Base-by-base conservation (phyloP, 1,284 basidiomycete genomes). In the Ceratobasidium theobromae region DNA sequence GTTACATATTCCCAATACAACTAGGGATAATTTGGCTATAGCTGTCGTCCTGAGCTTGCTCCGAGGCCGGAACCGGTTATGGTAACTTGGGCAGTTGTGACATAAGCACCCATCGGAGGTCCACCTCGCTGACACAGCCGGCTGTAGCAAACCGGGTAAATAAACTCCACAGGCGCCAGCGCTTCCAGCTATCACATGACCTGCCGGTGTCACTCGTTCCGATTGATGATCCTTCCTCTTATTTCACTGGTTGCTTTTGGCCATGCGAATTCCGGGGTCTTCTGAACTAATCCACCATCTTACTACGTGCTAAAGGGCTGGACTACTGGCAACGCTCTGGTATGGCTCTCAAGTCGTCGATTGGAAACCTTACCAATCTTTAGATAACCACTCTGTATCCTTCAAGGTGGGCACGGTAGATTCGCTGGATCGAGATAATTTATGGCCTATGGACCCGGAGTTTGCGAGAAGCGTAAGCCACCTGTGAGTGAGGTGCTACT, bases 401-500 rank as follows among this genome's bases (percentile, higher is more conserved):
- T 23, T 25, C 5, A 38, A 12, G 33, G 60, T 43, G 35, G 32
- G 48, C 12, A 53, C 53, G 51, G 25, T 48, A 12, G 27, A 28
- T n/a, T 30, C 23, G 51, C 30, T 30, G 11, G 27, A 28, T 38
- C 12, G 21, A 40, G 32, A 33, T 3, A 33, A 65, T 33, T 28
- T n/a, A 11, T 35, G 30, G 9, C 25, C 32, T 16, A 8, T 46
- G 21, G 62, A 53, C 14, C 40, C 8, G 12, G n/a, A 53, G 28
- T 28, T 53, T 33, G 41, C 51, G 16, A 28, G 16, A 11, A 40
- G 38, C 5, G 62, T 35, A 14, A 27, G 32, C 9, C 62, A 45
- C 41, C 53, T 65, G 62, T 65, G 33, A 65, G 62, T 53, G 8
- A 14, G 23, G 4, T 12, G 28, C 25, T n/a, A 12, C 6, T 21